These are phyloP conservation scores for Trichosanthes cucumerina DNA, from an alignment of 306 rosid genomes.

Conservation along the genomic window DNA sequence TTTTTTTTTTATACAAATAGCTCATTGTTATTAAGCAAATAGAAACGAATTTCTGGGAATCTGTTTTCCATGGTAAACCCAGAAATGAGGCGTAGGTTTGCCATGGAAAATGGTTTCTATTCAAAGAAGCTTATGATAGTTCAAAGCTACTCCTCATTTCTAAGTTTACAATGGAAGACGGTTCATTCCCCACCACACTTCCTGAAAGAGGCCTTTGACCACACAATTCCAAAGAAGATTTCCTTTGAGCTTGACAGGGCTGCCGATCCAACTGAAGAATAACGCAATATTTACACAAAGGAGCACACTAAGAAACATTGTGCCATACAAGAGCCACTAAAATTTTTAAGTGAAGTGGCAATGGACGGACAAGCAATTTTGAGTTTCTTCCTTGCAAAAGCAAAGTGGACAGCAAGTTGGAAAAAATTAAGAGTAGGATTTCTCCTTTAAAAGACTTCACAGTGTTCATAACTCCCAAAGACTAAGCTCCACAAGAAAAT, in stretches of 20 bases:
- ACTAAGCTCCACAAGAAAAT: background rate
- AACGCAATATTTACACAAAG: background rate
- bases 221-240: background rate
- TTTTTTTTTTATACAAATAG: no score
- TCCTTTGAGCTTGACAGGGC: background rate
- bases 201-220: background rate
- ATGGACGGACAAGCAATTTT: background rate
- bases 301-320: background rate
- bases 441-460: background rate
- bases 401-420: background rate
- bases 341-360: background rate
- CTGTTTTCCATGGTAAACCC: background rate
- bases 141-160: background rate
- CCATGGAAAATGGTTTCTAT: background rate
- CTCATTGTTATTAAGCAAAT: background rate
- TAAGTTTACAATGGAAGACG: background rate
- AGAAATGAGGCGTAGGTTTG: background rate
- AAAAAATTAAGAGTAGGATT: background rate
- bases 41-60: background rate
- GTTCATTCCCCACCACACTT: background rate
- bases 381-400: background rate
- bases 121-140: background rate
- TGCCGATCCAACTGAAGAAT: background rate
- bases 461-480: background rate
- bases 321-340: background rate